Evolutionary conservation across 1,139 yeast genomes (phyloP), one percentile per base, ranked within the genome.

Genomic region (Debaryomyces subglobosus): DNA sequence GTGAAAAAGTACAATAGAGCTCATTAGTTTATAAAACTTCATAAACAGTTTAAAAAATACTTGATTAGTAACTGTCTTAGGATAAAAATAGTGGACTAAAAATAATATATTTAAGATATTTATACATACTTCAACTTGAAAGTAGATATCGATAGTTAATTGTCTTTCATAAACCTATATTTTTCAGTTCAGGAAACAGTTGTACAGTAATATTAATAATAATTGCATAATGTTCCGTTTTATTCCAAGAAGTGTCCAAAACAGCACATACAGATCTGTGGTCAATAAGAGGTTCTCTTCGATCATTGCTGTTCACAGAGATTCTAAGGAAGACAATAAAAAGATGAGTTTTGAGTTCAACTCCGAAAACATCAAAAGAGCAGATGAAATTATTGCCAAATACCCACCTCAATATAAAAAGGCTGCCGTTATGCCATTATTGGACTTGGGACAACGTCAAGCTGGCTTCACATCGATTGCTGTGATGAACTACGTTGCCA

Each of bases 401-500:
- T 89, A 89, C 67, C 96, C 96, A 24, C 78, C 89, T 39, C 94
- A 89, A 67, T 89, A 89, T 71, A 89, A 89, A 67, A 89, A 89
- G 70, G 90, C 88, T 24, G 96, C 96, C 3, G 84, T 85, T 53
- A 88, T 89, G 96, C 96, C 96, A 16, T 77, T 89, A 52, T 78
- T 89, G 57, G 96, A 89, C 64, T 75, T 89, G 59, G 96, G 96
- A 40, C 96, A 89, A 71, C 88, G 96, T 64, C 96, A 89, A 71
- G 77, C 78, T 51, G 96, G 96, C 0, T 89, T 86, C 75, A 87
- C 96, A 43, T 87, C 96, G 43, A 88, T 90, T 57, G 79, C 92
- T 24, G 96, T 91, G 53, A 89, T 94, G 94, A 90, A 92, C 73
- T 91, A 92, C 65, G 96, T 89, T 39, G 96, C 96, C 52, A 83